Evolutionary conservation across 2,329 filamentous ascomycete genomes (phyloP).

Genomic region (Colletotrichum sp.): DNA sequence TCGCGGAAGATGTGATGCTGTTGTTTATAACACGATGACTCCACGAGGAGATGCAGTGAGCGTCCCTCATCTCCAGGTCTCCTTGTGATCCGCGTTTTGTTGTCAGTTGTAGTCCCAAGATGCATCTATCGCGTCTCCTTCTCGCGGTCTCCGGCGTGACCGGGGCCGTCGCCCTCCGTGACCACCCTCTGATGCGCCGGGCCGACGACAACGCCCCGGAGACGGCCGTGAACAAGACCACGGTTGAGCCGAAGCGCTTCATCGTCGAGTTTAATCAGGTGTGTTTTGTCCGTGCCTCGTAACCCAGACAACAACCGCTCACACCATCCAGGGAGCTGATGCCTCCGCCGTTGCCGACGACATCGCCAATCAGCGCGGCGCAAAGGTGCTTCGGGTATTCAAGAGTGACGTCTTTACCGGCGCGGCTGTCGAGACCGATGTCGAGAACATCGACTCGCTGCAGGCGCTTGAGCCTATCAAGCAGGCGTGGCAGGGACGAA

Average conservation of each 20-base stretch:
- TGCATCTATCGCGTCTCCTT: neutral
- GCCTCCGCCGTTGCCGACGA: neutral
- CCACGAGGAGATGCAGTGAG: neutral
- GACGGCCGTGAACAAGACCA: neutral
- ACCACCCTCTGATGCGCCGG: neutral
- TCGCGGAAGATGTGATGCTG: neutral
- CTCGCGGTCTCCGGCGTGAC: neutral
- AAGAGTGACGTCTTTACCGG: slow-evolving; percentile 34
- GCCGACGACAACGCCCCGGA: slow-evolving; percentile 8
- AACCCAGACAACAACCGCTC: neutral
- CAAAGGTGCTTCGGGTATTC: slow-evolving; percentile 20
- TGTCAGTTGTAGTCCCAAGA: neutral
- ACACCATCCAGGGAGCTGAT: neutral
- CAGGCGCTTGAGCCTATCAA: slow-evolving; percentile 7
- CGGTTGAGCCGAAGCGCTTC: slow-evolving; percentile 13
- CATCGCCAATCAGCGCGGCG: slow-evolving; percentile 2
- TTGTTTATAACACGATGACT: neutral
- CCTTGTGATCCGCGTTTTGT: neutral
- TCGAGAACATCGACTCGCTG: slow-evolving; percentile 20
- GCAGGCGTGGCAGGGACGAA: slow-evolving; percentile 17
- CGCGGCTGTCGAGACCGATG: slow-evolving; percentile 16
- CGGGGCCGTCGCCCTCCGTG: neutral
- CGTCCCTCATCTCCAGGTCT: neutral
- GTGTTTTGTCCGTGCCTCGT: neutral
- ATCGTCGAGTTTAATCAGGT: slow-evolving; percentile 15